A percentile compares a stretch with the other conserved stretches of the same genome.
phyloP scores from a whole-genome alignment of 176 grass and related monocot species.

The Zea luxurians region DNA sequence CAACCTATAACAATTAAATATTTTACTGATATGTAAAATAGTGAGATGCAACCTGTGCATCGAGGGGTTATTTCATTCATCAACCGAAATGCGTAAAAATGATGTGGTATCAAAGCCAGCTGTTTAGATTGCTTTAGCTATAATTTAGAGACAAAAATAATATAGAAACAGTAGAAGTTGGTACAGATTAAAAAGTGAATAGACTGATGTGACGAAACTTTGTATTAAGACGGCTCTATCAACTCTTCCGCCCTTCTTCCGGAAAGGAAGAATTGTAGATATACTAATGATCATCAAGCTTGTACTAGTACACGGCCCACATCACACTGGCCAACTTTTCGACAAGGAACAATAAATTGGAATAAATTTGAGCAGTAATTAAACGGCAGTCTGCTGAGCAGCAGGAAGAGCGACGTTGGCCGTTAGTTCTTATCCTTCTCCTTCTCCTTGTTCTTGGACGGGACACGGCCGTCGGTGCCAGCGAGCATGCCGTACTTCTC shows the following conservation, averaged over 20 bases:
- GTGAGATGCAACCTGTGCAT: too few species aligned
- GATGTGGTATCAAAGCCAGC: too few species aligned
- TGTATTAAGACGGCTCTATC: neutral
- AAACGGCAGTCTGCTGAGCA: neutral
- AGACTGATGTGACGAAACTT: neutral
- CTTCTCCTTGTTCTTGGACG: conserved; percentile 64
- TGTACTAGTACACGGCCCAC: conserved; percentile 29
- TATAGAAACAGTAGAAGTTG: too few species aligned
- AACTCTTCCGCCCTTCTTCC: neutral
- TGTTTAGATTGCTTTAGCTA: too few species aligned
- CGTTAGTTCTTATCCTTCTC: conserved; percentile 61
- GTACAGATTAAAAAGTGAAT: too few species aligned
- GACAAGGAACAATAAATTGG: neutral
- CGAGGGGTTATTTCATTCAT: too few species aligned
- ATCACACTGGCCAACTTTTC: neutral
- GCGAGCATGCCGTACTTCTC: conserved; percentile 94
- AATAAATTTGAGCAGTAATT: neutral
- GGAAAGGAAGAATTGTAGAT: neutral
- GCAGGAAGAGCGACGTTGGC: neutral
- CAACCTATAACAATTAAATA: too few species aligned
- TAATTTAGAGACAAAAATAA: too few species aligned
- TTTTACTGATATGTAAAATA: too few species aligned
- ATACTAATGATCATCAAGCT: conserved; percentile 18
- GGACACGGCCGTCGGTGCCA: conserved; percentile 73
- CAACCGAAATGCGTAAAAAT: too few species aligned